Conservation (phyloP, 1,284 basidiomycete species). For the Ganoderma boninense region DNA sequence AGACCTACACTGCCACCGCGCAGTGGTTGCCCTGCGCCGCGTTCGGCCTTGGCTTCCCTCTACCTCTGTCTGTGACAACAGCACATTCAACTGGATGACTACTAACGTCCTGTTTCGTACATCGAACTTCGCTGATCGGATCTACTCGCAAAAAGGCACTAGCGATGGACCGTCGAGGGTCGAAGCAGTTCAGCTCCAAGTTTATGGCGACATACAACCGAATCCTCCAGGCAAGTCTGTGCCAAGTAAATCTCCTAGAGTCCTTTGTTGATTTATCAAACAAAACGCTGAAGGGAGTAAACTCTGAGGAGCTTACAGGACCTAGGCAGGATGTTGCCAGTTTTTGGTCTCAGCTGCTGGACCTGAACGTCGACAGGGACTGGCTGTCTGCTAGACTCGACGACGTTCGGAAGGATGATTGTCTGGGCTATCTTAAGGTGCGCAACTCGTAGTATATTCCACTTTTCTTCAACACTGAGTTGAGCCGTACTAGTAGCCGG, state of each 20-base stretch:
- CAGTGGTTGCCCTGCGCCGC: not conserved
- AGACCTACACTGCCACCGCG: not conserved
- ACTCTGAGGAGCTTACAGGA: slow-evolving; percentile 46
- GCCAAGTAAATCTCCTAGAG: not conserved
- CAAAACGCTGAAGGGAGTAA: slow-evolving; percentile 43
- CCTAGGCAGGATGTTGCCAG: slow-evolving; percentile 34
- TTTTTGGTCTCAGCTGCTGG: slow-evolving; percentile 61
- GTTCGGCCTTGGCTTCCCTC: not conserved
- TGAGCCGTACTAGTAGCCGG: slow-evolving; percentile 53
- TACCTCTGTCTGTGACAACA: not conserved
- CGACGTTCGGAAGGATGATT: slow-evolving; percentile 43
- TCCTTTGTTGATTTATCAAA: not conserved
- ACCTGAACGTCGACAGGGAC: slow-evolving; percentile 56
- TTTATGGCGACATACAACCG: slow-evolving; percentile 52
- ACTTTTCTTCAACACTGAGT: not conserved
- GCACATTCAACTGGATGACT: not conserved
- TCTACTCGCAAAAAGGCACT: not conserved
- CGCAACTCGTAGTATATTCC: slow-evolving; percentile 27
- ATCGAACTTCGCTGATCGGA: not conserved
- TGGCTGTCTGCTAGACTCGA: slow-evolving; percentile 48
- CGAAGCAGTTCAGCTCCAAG: slow-evolving; percentile 45
- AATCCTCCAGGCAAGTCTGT: slow-evolving; percentile 46
- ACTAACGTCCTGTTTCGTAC: not conserved
- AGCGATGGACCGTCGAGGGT: slow-evolving; percentile 31
- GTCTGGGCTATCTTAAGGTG: slow-evolving; percentile 41